Conservation (phyloP, 2,329 filamentous ascomycete species). For the Sclerotiophoma versabilis region DNA sequence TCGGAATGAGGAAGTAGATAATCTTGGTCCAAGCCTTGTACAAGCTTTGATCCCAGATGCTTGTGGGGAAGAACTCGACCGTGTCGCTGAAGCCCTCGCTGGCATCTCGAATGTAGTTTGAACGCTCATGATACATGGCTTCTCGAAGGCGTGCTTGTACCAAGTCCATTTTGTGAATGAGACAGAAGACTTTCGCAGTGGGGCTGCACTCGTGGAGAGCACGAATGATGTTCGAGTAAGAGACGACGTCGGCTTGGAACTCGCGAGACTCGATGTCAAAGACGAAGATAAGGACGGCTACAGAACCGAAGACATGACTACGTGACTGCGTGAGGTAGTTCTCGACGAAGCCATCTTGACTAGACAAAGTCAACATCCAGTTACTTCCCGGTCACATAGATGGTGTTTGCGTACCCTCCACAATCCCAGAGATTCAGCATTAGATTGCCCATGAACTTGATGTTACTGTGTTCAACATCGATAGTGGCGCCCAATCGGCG, state of each 20-base stretch:
- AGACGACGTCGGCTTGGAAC: constrained; percentile 89
- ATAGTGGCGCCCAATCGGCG: constrained; percentile 92
- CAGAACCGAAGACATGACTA: constrained; percentile 94
- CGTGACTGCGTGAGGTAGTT: constrained; percentile 97
- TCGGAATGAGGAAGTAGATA: constrained; percentile 97
- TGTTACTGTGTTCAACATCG: constrained; percentile 97
- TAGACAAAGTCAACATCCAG: constrained; percentile 42
- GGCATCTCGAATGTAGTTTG: constrained; percentile 76
- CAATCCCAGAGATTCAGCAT: constrained; percentile 99
- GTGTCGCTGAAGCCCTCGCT: constrained; percentile 70
- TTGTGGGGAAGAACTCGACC: constrained; percentile 89
- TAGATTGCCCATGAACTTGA: constrained; percentile 97
- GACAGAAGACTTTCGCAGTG: constrained; percentile 84
- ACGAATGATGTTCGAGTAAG: constrained; percentile 88
- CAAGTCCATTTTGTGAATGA: constrained; percentile 99
- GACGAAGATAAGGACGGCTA: constrained; percentile 97
- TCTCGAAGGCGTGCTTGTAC: constrained; percentile 82
- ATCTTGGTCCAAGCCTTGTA: constrained; percentile 99
- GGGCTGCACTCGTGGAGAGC: constrained; percentile 87
- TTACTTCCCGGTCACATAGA: neutral
- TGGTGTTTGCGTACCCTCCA: constrained; percentile 69
- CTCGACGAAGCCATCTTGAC: constrained; percentile 98
- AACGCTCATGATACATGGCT: constrained; percentile 83
- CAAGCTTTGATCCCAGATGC: constrained; percentile 97
- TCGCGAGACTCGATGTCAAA: constrained; percentile 98